Evolutionary conservation across 208 protist species (phyloP).

Genomic region (Leishmania aethiopica): DNA sequence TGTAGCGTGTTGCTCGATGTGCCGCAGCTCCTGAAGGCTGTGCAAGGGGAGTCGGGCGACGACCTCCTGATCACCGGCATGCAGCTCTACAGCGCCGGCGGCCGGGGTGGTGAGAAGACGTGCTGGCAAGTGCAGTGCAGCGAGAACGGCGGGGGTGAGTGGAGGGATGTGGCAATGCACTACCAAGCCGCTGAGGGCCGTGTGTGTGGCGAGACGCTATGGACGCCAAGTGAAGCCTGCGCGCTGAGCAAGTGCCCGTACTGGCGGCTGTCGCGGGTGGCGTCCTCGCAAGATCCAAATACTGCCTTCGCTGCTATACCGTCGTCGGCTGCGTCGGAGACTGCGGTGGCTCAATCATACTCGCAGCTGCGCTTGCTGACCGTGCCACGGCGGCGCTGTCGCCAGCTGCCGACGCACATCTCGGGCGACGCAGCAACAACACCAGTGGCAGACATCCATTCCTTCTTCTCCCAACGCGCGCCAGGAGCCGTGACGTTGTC

Average conservation of each 20-base stretch:
- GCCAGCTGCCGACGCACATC: conserved; percentile 15
- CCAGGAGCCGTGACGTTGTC: background rate
- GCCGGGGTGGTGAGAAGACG: background rate
- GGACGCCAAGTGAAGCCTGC: conserved; percentile 16
- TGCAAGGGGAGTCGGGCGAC: background rate
- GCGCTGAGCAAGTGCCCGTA: conserved; percentile 14
- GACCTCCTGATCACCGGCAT: conserved; percentile 22
- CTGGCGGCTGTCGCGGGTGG: conserved; percentile 18
- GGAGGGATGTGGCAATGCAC: conserved; percentile 28
- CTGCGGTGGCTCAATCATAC: conserved; percentile 10
- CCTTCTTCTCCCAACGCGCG: conserved; percentile 22
- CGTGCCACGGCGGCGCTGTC: conserved; percentile 8
- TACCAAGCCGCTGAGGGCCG: conserved; percentile 11
- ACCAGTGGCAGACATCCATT: background rate
- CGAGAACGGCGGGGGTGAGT: conserved; percentile 8
- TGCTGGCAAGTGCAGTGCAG: conserved; percentile 35
- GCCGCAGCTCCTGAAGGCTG: conserved; percentile 2
- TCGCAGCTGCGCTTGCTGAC: conserved; percentile 29
- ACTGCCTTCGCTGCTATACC: background rate
- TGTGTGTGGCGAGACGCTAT: conserved; percentile 20
- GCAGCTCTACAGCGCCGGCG: conserved; percentile 29
- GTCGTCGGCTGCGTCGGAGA: background rate
- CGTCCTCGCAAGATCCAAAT: background rate
- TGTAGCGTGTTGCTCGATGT: conserved; percentile 25
- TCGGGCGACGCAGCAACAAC: background rate